Conservation (phyloP, 2,329 filamentous ascomycete genomes). For the Fusarium veterinarium region DNA sequence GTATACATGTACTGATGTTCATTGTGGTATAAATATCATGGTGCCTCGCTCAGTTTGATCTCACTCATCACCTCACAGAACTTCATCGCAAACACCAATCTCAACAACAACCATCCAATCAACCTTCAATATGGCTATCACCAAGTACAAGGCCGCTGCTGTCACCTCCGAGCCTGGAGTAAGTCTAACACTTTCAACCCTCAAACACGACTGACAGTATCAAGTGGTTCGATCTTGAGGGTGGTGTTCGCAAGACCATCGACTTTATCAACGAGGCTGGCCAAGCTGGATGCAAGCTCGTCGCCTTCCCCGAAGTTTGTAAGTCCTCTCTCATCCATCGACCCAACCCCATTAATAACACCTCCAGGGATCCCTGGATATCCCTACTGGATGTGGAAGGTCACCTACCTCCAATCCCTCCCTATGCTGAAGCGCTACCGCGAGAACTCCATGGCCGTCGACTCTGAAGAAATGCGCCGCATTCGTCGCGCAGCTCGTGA, state of each 20-base stretch:
- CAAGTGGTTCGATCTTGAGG: constrained; percentile 67
- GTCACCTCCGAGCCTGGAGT: constrained; percentile 40
- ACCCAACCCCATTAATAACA: rapidly evolving
- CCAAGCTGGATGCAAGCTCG: constrained; percentile 62
- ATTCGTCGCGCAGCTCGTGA: constrained; percentile 56
- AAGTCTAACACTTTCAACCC: rapidly evolving
- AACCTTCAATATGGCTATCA: constrained; percentile 31
- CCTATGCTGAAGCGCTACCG: constrained; percentile 50
- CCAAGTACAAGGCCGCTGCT: constrained; percentile 42
- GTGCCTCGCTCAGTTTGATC: rapidly evolving
- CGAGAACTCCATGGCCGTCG: constrained; percentile 53
- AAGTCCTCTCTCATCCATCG: neutral
- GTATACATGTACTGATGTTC: rapidly evolving
- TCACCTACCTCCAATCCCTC: constrained; percentile 47
- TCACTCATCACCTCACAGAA: neutral
- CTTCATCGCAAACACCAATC: neutral
- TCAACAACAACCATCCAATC: neutral
- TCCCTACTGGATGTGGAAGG: constrained; percentile 56
- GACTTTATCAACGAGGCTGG: constrained; percentile 67
- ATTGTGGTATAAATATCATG: constrained; percentile 11
- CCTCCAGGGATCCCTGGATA: constrained; percentile 62
- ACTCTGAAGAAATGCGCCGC: constrained; percentile 57
- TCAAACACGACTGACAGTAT: neutral
- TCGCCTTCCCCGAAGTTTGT: constrained; percentile 65
- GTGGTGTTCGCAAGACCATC: constrained; percentile 66